A percentile compares a stretch with the other conserved stretches of the same genome.
Conservation (phyloP, 1,284 basidiomycete genomes). For the Prillingera fragicola region DNA sequence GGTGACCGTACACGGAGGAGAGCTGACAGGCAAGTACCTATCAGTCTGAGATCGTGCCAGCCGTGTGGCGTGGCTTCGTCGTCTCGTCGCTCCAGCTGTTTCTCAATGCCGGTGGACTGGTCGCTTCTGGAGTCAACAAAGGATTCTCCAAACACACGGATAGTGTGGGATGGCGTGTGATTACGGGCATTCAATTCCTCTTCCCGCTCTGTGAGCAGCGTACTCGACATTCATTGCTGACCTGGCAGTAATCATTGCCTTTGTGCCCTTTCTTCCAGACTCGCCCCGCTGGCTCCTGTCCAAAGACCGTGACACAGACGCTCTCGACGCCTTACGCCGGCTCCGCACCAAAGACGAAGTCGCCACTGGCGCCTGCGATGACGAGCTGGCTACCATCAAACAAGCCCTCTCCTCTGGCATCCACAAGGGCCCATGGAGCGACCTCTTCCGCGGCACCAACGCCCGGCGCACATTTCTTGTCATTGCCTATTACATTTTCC, state of each 20-base stretch:
- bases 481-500: constrained; percentile 6
- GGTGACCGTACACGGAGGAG: neutral
- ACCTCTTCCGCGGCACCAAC: constrained; percentile 9
- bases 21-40: constrained; percentile 8
- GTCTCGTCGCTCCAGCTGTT: constrained; percentile 8
- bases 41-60: constrained; percentile 14
- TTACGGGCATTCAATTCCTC: constrained; percentile 5
- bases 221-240: neutral
- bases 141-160: constrained; percentile 8
- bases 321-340: constrained; percentile 9
- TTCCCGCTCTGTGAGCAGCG: constrained; percentile 3
- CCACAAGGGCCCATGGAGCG: constrained; percentile 11
- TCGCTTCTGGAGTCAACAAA: constrained; percentile 11
- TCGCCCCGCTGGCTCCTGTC: constrained; percentile 36
- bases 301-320: constrained; percentile 28
- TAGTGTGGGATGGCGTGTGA: constrained; percentile 4
- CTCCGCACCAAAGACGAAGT: constrained; percentile 1
- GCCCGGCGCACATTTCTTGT: constrained; percentile 11
- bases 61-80: constrained; percentile 6
- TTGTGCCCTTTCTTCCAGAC: constrained; percentile 13
- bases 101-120: constrained; percentile 3
- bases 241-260: constrained; percentile 6
- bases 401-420: neutral
- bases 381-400: constrained; percentile 9
- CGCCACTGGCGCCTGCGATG: constrained; percentile 2